These are phyloP conservation scores for Neurospora sp. DNA, from an alignment of 495 filamentous ascomycete genomes.

Conservation along the genomic window DNA sequence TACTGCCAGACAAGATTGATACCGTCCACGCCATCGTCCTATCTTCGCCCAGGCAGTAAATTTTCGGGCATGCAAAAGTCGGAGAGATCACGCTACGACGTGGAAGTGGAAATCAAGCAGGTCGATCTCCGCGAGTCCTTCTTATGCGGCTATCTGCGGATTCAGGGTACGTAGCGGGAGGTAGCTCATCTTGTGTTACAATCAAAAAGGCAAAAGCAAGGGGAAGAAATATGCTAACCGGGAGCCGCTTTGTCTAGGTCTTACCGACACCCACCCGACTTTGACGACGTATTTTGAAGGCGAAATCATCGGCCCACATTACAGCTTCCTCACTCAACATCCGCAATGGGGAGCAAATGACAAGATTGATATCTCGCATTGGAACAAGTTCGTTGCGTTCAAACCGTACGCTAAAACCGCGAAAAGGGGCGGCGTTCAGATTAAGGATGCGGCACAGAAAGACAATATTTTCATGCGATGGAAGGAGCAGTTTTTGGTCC, in stretches of 20 bases:
- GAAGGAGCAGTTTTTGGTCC: constrained; percentile 98
- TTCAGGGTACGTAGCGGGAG: constrained; percentile 62
- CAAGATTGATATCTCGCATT: constrained; percentile 88
- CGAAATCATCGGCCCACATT: constrained; percentile 93
- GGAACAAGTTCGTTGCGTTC: constrained; percentile 82
- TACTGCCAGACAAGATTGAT: constrained; percentile 55
- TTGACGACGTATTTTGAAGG: constrained; percentile 97
- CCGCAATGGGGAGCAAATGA: constrained; percentile 86
- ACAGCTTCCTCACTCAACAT: constrained; percentile 85
- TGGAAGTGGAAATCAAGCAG: constrained; percentile 94
- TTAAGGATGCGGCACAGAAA: constrained; percentile 65
- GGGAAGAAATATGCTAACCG: background rate
- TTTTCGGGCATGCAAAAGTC: constrained; percentile 89
- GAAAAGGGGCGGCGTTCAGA: constrained; percentile 44
- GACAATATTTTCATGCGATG: constrained; percentile 98
- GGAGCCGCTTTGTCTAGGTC: constrained; percentile 41
- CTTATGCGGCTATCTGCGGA: constrained; percentile 89
- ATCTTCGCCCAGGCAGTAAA: constrained; percentile 75
- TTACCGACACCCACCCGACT: constrained; percentile 92
- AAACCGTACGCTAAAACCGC: constrained; percentile 64
- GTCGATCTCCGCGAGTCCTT: constrained; percentile 93
- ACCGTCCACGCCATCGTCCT: constrained; percentile 62
- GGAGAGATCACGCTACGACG: constrained; percentile 81
- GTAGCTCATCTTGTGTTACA: background rate
- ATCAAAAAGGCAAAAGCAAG: background rate